These are phyloP conservation scores for Marchantia paleacea DNA, from an alignment of 225 moss, liverwort and hornwort genomes.

Conservation along the genomic window DNA sequence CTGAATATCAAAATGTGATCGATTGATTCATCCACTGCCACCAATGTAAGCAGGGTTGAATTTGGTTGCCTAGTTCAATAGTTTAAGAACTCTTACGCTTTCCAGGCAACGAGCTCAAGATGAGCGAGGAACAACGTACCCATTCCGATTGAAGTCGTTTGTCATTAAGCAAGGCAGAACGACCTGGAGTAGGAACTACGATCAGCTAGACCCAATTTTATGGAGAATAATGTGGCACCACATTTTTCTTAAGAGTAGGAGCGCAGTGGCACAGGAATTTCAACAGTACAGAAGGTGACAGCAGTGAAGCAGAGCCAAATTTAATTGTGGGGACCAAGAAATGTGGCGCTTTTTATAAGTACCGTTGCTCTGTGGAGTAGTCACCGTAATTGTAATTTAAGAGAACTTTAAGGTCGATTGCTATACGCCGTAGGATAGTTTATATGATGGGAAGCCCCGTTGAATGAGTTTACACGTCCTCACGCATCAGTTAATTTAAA, in stretches of 20 bases:
- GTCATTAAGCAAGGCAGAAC: neutral
- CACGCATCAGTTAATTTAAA: too few species aligned
- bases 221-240: conserved; percentile 5
- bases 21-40: neutral
- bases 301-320: conserved; percentile 7
- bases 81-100: neutral
- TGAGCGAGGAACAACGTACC: neutral
- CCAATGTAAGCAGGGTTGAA: neutral
- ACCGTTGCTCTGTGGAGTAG: conserved; percentile 13
- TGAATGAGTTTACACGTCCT: too few species aligned
- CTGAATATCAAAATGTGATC: neutral
- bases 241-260: neutral
- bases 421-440: too few species aligned
- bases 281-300: conserved; percentile 11
- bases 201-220: conserved; percentile 14
- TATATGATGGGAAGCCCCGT: too few species aligned
- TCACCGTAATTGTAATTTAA: conserved; percentile 20
- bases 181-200: neutral
- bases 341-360: neutral
- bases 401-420: conserved; percentile 8
- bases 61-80: neutral
- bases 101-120: neutral
- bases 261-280: conserved; percentile 4
- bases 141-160: neutral
- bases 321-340: neutral